These are phyloP conservation scores for Eleusine indica DNA, from an alignment of 176 grass and related monocot species.

Conservation along the genomic window DNA sequence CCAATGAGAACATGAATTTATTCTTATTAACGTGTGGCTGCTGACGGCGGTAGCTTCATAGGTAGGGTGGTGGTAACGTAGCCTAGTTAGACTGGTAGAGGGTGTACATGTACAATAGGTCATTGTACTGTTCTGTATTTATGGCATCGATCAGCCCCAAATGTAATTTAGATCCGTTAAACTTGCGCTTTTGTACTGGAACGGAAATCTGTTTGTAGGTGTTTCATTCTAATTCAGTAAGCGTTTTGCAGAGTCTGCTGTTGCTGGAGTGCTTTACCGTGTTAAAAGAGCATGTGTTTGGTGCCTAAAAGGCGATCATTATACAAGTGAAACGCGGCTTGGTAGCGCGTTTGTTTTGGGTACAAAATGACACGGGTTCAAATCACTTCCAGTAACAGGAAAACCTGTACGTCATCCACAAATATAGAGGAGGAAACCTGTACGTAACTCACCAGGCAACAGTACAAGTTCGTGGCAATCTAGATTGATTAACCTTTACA, in stretches of 20 bases:
- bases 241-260: neutral
- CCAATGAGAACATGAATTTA: conserved; percentile 17
- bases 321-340: too few species aligned
- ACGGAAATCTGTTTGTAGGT: too few species aligned
- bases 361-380: too few species aligned
- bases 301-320: too few species aligned
- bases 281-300: too few species aligned
- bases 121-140: conserved; percentile 39
- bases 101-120: conserved; percentile 46
- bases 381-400: too few species aligned
- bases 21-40: neutral
- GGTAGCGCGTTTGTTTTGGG: too few species aligned
- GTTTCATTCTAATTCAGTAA: conserved; percentile 25
- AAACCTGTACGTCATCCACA: too few species aligned
- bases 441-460: neutral
- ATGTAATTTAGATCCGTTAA: conserved; percentile 32
- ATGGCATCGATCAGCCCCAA: conserved; percentile 10
- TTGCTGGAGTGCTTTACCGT: too few species aligned
- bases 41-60: neutral
- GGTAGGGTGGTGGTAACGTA: too few species aligned
- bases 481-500: neutral
- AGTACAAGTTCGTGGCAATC: neutral
- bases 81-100: neutral
- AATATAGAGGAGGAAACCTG: too few species aligned
- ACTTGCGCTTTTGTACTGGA: neutral